Base-by-base conservation (phyloP, 805 yeast genomes). In the Torulaspora gathmanii region DNA sequence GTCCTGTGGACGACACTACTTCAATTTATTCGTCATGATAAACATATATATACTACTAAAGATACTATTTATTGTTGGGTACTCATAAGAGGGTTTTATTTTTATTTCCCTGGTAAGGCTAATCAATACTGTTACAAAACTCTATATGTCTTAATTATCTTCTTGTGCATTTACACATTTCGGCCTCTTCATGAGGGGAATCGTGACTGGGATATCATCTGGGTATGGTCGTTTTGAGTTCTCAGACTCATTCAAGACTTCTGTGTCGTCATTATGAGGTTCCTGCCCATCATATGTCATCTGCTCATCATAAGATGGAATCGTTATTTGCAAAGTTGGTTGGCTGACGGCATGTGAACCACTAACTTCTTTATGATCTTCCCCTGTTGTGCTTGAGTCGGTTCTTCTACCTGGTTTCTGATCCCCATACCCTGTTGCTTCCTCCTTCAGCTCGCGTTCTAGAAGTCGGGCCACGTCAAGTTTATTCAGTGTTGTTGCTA, bases 401-500 rank as follows among this genome's bases (percentile, higher is more conserved):
- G 29, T 33, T 23, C 26, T 41, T n/a, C 22, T 33, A 13, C 27
- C 33, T 8, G 9, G 28, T 15, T 20, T 35, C 17, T 17, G 26
- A 19, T 36, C 41, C 6, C 13, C 19, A 15, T 28, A 42, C 16
- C 31, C 42, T n/a, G 31, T 30, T 6, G 46, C 47, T 8, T 53
- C 63, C 13, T 58, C 63, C 10, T 47, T 52, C 17, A 63, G 40
- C 17, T 55, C 60, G 3, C 46, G 44, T 41, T 62, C 66, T 13
- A 64, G 52, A 3, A 50, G 46, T 10, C 63, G 54, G 15, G 67
- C 64, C 11, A 56, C 53, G 31, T 62, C 65, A 27, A 58, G 44
- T 39, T 50, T 56, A n/a, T 54, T 46, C 29, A 63, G 33, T n/a
- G 52, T 46, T 9, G 50, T 44, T 0, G 65, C 63, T 33, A 64